A percentile compares a stretch with the other conserved stretches of the same genome.
Evolutionary conservation across 2,329 filamentous ascomycete species (phyloP).

Genomic region (Ambrosiella xylebori): DNA sequence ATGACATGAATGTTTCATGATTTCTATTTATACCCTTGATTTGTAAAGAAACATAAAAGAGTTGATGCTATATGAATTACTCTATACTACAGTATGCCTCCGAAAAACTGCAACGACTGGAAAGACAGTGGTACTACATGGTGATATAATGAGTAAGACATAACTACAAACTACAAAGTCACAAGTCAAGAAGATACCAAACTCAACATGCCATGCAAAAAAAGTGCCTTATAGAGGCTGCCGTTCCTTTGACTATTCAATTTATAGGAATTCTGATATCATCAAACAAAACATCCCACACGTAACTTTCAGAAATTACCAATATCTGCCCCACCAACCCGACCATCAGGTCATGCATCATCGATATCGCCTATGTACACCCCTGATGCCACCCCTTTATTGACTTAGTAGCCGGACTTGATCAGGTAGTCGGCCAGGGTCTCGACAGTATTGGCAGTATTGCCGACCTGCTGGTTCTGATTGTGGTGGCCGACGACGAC

Average conservation of each 20-base stretch:
- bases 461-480: slow-evolving; percentile 55
- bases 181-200: not conserved
- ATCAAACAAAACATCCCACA: slow-evolving; percentile 3
- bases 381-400: not conserved
- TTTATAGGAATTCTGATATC: slow-evolving; percentile 4
- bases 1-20: no score
- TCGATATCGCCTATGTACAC: no score
- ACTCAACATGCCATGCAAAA: not conserved
- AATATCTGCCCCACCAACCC: not conserved
- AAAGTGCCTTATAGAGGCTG: not conserved
- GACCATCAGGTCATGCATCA: no score
- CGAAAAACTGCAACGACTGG: no score
- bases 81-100: no score
- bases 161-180: not conserved
- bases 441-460: slow-evolving; percentile 64
- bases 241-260: not conserved
- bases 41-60: no score
- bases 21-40: no score
- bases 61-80: no score
- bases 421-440: slow-evolving; percentile 76
- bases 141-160: no score
- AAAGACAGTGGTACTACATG: no score
- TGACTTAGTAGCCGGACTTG: slow-evolving; percentile 52
- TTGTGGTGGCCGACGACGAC: slow-evolving; percentile 79
- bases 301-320: not conserved